Percentiles rank a stretch among this genome's conserved stretches.
Conservation (phyloP, 1,284 basidiomycete genomes). For the Tilletiaria anomala region DNA sequence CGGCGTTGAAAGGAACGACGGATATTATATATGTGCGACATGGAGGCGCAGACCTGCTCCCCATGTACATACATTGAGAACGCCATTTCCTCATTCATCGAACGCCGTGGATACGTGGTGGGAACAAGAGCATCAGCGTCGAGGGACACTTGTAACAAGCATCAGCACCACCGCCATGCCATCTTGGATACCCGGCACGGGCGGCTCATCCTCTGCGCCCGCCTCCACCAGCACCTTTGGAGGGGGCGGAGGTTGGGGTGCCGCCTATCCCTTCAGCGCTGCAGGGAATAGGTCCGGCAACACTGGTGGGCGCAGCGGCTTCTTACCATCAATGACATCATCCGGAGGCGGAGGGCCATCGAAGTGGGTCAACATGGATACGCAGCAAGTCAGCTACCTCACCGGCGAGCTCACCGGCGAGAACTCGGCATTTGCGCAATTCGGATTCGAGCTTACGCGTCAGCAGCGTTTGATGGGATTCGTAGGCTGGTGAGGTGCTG, state of each 20-base stretch:
- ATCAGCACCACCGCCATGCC: too few species aligned
- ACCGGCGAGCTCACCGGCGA: constrained; percentile 27
- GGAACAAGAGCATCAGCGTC: too few species aligned
- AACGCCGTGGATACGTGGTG: too few species aligned
- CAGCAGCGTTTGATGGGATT: constrained; percentile 30
- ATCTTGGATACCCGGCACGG: constrained; percentile 1
- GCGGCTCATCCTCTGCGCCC: too few species aligned
- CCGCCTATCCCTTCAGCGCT: background rate
- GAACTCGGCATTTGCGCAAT: constrained; percentile 21
- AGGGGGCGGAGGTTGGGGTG: too few species aligned
- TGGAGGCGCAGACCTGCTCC: too few species aligned
- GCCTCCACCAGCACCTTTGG: too few species aligned
- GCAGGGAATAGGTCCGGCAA: background rate
- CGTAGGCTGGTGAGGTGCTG: constrained; percentile 17
- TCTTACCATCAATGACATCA: background rate
- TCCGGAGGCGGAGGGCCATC: constrained; percentile 1
- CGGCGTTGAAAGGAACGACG: too few species aligned
- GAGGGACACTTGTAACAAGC: too few species aligned
- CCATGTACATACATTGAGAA: too few species aligned
- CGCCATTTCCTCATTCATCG: too few species aligned
- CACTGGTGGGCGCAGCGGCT: background rate
- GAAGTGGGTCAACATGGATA: constrained; percentile 29
- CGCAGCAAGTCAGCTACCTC: constrained; percentile 20
- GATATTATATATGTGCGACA: too few species aligned
- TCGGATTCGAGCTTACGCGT: constrained; percentile 27